Percentiles rank a stretch among this genome's conserved stretches.
phyloP scores from a whole-genome alignment of 257 asterid species.

The Gynochthodes officinalis region DNA sequence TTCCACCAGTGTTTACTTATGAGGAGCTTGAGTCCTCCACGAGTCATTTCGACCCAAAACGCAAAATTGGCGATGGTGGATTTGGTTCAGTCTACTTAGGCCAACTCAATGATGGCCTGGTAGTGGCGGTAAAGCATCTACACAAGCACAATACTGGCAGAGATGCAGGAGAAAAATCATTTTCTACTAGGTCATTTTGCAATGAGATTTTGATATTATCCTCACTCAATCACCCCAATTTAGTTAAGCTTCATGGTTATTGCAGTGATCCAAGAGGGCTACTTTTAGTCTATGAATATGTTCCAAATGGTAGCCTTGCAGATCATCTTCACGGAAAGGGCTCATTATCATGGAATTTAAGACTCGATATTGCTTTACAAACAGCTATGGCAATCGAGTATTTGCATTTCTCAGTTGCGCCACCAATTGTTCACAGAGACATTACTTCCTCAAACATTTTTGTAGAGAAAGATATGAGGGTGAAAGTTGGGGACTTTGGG shows the following conservation, averaged over 20 bases:
- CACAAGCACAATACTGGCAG: slow-evolving; percentile 57
- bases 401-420: slow-evolving; percentile 72
- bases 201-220: slow-evolving; percentile 86
- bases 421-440: slow-evolving; percentile 88
- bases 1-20: slow-evolving; percentile 84
- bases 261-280: slow-evolving; percentile 97
- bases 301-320: slow-evolving; percentile 81
- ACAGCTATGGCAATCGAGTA: slow-evolving; percentile 80
- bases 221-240: slow-evolving; percentile 69
- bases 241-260: slow-evolving; percentile 87
- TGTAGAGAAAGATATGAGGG: slow-evolving; percentile 77
- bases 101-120: slow-evolving; percentile 59
- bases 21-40: slow-evolving; percentile 86
- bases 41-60: slow-evolving; percentile 61
- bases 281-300: slow-evolving; percentile 76
- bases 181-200: slow-evolving; percentile 77
- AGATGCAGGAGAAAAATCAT: slow-evolving; percentile 40
- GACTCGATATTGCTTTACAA: slow-evolving; percentile 77
- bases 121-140: slow-evolving; percentile 82
- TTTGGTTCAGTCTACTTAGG: slow-evolving; percentile 90
- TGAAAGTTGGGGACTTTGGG: slow-evolving; percentile 91
- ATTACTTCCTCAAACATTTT: slow-evolving; percentile 83
- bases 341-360: slow-evolving; percentile 54
- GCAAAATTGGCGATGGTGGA: slow-evolving; percentile 95
- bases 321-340: slow-evolving; percentile 85